These are phyloP conservation scores for Leishmania gerbilli DNA, from an alignment of 208 protist species.

Conservation along the genomic window DNA sequence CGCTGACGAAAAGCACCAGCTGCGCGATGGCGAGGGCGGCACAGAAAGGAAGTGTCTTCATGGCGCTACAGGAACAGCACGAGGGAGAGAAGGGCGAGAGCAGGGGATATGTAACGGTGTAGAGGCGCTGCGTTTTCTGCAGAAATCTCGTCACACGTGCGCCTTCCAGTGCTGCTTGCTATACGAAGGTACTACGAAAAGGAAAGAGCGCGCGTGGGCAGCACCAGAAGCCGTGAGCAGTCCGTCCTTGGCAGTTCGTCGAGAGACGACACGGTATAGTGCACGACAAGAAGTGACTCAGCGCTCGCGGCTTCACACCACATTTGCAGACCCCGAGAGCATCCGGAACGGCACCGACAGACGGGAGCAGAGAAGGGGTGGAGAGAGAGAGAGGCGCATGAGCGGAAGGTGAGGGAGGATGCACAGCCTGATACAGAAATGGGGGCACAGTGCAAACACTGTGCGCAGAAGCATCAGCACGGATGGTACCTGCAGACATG, in stretches of 20 bases:
- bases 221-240: not conserved
- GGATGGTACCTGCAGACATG: not conserved
- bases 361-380: not conserved
- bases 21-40: not conserved
- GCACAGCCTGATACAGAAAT: not conserved
- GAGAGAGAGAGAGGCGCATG: not conserved
- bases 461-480: not conserved
- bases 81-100: not conserved
- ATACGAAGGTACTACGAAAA: not conserved
- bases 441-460: not conserved
- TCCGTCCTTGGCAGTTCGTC: not conserved
- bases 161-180: not conserved
- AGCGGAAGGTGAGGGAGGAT: not conserved
- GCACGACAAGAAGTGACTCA: not conserved
- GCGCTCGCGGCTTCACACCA: not conserved
- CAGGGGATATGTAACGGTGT: not conserved
- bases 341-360: not conserved
- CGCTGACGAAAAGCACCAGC: not conserved
- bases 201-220: not conserved
- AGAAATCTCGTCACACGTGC: not conserved
- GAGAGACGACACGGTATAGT: not conserved
- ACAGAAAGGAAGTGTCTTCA: not conserved
- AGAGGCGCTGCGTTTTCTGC: not conserved
- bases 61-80: not conserved
- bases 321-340: not conserved